Percentiles rank a stretch among this genome's conserved stretches.
phyloP scores from a whole-genome alignment of 2,329 filamentous ascomycete genomes.

The Colletotrichum spaethianum region DNA sequence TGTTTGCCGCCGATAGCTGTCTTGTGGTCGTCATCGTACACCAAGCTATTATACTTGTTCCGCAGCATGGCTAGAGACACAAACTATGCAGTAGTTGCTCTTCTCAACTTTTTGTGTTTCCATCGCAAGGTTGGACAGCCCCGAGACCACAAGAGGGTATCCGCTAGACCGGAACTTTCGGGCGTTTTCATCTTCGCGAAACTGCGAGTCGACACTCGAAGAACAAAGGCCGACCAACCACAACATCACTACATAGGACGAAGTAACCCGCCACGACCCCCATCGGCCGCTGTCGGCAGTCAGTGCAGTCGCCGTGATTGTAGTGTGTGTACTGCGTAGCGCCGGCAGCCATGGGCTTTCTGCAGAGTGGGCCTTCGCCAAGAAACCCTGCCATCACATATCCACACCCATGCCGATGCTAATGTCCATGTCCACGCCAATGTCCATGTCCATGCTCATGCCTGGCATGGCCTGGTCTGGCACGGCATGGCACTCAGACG shows the following conservation, averaged over 20 bases:
- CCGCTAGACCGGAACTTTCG: not conserved
- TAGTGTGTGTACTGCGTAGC: no score
- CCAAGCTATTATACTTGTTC: no score
- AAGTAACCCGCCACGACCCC: not conserved
- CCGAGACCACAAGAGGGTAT: not conserved
- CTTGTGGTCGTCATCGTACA: not conserved
- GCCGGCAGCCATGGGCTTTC: not conserved
- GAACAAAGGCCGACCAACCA: not conserved
- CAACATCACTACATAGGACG: not conserved
- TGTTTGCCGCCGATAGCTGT: not conserved
- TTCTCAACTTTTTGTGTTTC: not conserved
- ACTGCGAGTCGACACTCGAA: not conserved
- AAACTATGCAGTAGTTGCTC: no score
- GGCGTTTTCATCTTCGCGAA: not conserved
- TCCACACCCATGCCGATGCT: slow-evolving; percentile 5
- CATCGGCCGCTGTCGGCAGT: not conserved
- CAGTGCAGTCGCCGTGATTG: not conserved
- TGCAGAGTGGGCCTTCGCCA: not conserved
- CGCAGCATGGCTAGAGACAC: not conserved
- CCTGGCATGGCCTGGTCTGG: not conserved
- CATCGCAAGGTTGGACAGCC: not conserved
- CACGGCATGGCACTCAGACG: not conserved
- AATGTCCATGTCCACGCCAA: not conserved
- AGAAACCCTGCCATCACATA: not conserved
- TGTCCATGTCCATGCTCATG: not conserved